A percentile compares a stretch with the other conserved stretches of the same genome.
phyloP scores from a whole-genome alignment of 2,329 filamentous ascomycete species.

The Ceratocystis papillata region DNA sequence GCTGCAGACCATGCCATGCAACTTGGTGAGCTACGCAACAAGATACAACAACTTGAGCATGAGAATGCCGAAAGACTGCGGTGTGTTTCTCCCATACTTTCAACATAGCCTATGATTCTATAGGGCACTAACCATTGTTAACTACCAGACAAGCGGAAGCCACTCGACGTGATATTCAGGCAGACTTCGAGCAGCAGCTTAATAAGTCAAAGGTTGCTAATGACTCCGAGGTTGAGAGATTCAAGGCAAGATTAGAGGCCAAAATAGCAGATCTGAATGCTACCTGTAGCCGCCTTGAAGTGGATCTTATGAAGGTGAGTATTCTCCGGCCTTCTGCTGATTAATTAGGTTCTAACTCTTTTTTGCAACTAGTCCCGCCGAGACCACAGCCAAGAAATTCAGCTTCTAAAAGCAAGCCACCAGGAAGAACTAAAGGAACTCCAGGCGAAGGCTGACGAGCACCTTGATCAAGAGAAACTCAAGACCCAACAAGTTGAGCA shows the following conservation, averaged over 20 bases:
- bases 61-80: conserved; percentile 18
- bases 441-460: conserved; percentile 26
- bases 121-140: not conserved
- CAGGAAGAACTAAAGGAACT: conserved; percentile 6
- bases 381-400: conserved; percentile 48
- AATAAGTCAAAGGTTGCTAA: conserved; percentile 38
- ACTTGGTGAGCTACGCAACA: conserved; percentile 26
- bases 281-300: conserved; percentile 50
- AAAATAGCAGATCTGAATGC: conserved; percentile 53
- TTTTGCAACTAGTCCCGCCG: conserved; percentile 45
- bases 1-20: conserved; percentile 13
- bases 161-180: conserved; percentile 25
- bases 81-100: conserved; percentile 15
- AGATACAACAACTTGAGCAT: conserved; percentile 26
- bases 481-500: conserved; percentile 29
- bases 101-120: not conserved
- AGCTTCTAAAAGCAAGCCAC: conserved; percentile 39
- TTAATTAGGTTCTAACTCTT: conserved; percentile 16
- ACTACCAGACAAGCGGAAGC: conserved; percentile 10
- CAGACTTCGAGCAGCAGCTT: conserved; percentile 35
- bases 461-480: not conserved
- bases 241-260: conserved; percentile 43
- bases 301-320: conserved; percentile 49
- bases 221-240: conserved; percentile 42
- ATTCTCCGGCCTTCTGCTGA: not conserved